Conservation (phyloP, 208 protist genomes). For the Wallacemonas sp. region DNA sequence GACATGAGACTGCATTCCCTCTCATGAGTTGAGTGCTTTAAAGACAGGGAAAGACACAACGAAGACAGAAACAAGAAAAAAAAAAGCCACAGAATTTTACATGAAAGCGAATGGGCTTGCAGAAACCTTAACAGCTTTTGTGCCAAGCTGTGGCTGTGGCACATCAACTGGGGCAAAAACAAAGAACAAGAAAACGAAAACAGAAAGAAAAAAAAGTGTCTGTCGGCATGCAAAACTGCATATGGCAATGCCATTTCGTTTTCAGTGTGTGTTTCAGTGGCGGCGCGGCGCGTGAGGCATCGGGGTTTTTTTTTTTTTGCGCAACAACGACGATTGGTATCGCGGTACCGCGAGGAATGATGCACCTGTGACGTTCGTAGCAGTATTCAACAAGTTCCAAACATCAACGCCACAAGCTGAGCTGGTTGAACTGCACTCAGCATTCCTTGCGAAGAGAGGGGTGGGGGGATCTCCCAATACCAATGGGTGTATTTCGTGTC, state of each 20-base stretch:
- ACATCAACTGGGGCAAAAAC: background rate
- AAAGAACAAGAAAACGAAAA: background rate
- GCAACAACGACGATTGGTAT: too few relatives aligned
- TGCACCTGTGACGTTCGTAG: too few relatives aligned
- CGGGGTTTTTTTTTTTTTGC: background rate
- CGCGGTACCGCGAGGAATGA: too few relatives aligned
- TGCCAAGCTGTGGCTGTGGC: background rate
- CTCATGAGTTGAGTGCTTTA: background rate
- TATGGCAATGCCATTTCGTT: background rate
- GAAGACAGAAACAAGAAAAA: background rate
- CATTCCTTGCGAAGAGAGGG: too few relatives aligned
- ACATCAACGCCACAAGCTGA: too few relatives aligned
- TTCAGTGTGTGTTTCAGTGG: background rate
- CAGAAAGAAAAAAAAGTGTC: constrained; percentile 11
- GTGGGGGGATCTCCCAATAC: too few relatives aligned
- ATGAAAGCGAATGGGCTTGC: background rate
- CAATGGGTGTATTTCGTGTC: background rate
- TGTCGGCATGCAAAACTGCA: background rate
- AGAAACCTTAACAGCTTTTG: background rate
- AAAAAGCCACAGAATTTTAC: constrained; percentile 8
- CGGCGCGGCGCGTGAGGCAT: background rate
- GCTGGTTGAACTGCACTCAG: too few relatives aligned
- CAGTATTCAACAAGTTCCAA: too few relatives aligned
- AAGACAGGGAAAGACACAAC: constrained; percentile 1
- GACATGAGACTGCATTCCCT: too few relatives aligned